Conservation (phyloP, 805 yeast genomes). For the Hanseniaspora pseudoguilliermondii region DNA sequence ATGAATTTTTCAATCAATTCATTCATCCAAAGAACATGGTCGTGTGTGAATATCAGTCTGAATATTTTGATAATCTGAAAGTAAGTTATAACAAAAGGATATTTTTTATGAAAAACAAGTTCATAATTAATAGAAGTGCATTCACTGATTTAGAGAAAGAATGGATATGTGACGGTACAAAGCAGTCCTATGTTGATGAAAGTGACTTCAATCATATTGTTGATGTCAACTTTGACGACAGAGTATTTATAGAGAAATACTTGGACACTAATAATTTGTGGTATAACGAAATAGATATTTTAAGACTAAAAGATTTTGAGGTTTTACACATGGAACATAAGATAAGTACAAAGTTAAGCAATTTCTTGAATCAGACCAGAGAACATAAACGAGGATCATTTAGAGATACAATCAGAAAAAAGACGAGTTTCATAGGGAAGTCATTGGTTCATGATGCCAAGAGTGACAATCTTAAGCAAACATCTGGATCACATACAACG, state of each 20-base stretch:
- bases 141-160: neutral
- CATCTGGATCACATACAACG: neutral
- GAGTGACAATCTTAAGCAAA: neutral
- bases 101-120: neutral
- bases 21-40: slow-evolving; percentile 2
- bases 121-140: neutral
- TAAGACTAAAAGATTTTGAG: neutral
- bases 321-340: neutral
- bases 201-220: neutral
- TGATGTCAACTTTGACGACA: neutral
- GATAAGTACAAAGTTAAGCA: neutral
- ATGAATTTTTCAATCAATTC: neutral
- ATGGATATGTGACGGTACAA: neutral
- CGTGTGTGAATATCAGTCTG: neutral
- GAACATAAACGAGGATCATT: neutral
- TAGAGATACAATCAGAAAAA: neutral
- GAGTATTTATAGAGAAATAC: neutral
- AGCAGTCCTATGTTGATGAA: neutral
- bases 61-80: neutral
- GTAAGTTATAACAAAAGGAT: neutral
- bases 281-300: slow-evolving; percentile 2
- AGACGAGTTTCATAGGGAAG: neutral
- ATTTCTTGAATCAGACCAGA: neutral
- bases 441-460: neutral
- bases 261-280: neutral